Percentiles rank a stretch among this genome's conserved stretches.
phyloP scores from a whole-genome alignment of 140 eudicot species.

The Ambrosia hybrid region DNA sequence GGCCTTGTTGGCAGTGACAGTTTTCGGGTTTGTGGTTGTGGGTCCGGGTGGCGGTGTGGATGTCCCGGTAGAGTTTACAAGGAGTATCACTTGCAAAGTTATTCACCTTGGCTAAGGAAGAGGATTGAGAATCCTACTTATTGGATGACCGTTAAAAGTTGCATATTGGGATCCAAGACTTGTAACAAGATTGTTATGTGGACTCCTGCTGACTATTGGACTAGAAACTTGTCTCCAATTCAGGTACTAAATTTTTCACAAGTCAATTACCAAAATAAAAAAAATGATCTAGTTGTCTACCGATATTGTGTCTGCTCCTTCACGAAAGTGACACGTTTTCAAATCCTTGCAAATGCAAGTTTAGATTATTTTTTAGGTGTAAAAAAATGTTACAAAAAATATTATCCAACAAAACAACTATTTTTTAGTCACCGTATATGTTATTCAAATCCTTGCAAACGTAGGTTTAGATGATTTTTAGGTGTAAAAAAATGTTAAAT shows the following conservation, averaged over 20 bases:
- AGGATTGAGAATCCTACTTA: constrained; percentile 51
- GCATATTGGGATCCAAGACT: constrained; percentile 80
- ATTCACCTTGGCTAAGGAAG: constrained; percentile 80
- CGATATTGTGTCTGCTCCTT: no score
- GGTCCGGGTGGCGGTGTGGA: constrained; percentile 65
- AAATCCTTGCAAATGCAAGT: no score
- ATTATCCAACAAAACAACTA: no score
- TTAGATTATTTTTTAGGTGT: no score
- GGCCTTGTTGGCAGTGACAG: constrained; percentile 55
- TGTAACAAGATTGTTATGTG: constrained; percentile 66
- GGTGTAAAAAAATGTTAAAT: background rate
- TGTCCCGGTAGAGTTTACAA: constrained; percentile 64
- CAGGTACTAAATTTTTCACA: constrained; percentile 50
- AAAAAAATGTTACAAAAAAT: no score
- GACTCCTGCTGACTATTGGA: constrained; percentile 76
- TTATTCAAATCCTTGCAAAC: no score
- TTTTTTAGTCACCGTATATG: no score
- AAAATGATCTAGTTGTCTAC: no score
- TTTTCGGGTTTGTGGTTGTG: constrained; percentile 85
- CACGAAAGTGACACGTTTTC: no score
- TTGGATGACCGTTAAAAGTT: constrained; percentile 66
- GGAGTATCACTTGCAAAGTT: constrained; percentile 66
- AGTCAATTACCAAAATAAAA: no score
- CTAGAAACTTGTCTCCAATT: constrained; percentile 68
- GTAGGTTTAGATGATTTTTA: no score